Evolutionary conservation across 805 yeast species (phyloP).

Genomic region (Limtongia smithiae): DNA sequence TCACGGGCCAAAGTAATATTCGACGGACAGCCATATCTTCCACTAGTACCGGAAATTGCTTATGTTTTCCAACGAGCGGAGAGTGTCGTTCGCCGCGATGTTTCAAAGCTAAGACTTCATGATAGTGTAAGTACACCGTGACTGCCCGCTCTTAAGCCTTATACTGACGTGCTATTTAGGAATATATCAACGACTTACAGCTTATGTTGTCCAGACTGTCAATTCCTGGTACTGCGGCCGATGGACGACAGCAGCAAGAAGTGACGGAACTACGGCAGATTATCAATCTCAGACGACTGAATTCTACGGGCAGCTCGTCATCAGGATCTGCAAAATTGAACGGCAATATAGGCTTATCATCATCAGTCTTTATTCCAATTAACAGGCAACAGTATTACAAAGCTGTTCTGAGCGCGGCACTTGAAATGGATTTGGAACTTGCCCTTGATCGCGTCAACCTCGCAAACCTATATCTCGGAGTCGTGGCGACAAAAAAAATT

Average conservation of each 20-base stretch:
- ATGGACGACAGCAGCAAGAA: conserved; percentile 28
- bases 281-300: no score
- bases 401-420: conserved; percentile 43
- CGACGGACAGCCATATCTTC: not conserved
- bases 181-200: conserved; percentile 22
- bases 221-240: no score
- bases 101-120: not conserved
- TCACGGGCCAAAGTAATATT: no score
- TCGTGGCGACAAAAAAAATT: no score
- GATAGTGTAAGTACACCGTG: no score
- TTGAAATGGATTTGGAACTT: conserved; percentile 40
- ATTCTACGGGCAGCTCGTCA: no score
- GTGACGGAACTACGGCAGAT: conserved; percentile 39
- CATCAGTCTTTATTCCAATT: conserved; percentile 36
- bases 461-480: conserved; percentile 23
- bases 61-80: conserved; percentile 6
- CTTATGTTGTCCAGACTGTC: conserved; percentile 4
- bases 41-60: conserved; percentile 8
- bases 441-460: not conserved
- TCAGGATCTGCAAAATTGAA: not conserved
- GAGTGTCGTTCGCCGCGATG: conserved; percentile 8
- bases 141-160: not conserved
- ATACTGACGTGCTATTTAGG: conserved; percentile 6
- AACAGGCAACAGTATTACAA: conserved; percentile 43
- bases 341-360: not conserved